Base-by-base conservation (phyloP, 495 filamentous ascomycete genomes). In the Aspergillus carlsbadensis region DNA sequence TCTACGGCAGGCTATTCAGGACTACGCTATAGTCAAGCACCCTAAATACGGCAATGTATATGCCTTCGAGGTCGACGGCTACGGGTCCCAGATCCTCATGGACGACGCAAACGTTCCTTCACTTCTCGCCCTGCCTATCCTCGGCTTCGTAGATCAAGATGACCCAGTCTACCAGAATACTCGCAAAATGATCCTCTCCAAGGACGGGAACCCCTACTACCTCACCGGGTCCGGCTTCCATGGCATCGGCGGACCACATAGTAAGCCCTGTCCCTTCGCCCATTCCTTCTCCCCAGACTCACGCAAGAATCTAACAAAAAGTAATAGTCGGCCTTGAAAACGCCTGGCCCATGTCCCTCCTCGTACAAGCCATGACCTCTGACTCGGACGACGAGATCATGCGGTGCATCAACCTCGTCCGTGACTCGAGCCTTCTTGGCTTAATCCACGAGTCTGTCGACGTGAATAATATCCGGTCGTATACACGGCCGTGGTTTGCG, bases 71-170 rank as follows among this genome's bases (percentile, higher is more conserved):
- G 91, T 98, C 13, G 94, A 99, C 67, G 94, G 94, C 1, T 99
- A 94, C 62, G 95, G 94, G 43, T 92, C 89, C 11, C 79, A 84
- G 5, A 88, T 96, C 47, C 70, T 98, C 29, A 98, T 98, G 94
- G 94, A 99, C 61, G 94, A 99, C 67, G 94, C 94, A 11, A 99
- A 99, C 61, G 82, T 98, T 35, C 94, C 94, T 1, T 96, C 91
- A 0, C 73, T 99, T 10, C 78, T 99, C 1, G 85, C 92, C 17
- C 78, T 99, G 10, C 94, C 94, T 2, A 75, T 92, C 20, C 81
- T 98, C 62, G 94, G 93, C 15, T 99, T 96, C 68, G 74, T 96
- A 7, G 71, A 81, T 13, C 64, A 61, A 8, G 68, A 81, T 36
- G 84, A 99, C 46, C 62, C 74, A 35, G 84, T 86, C 0, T 99